Conservation (phyloP, 169 alveolate species). For the Cystoisospora suis region DNA sequence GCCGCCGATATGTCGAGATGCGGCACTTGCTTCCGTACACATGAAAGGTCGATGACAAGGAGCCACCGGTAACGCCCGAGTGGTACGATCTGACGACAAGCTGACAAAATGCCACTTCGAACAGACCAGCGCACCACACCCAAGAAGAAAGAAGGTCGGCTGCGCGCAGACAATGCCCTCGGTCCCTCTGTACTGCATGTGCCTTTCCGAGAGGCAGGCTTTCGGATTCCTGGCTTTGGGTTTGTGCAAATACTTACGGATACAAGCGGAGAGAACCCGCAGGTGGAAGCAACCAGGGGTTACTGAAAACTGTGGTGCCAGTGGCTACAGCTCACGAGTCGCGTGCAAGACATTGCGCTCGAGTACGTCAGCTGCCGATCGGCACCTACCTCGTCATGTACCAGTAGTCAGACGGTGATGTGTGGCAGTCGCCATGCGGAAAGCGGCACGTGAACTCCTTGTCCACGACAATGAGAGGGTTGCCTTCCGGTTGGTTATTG, state of each 20-base stretch:
- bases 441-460: background rate
- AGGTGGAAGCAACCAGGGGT: background rate
- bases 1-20: background rate
- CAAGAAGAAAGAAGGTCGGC: background rate
- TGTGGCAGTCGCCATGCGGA: constrained; percentile 19
- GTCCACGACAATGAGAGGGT: constrained; percentile 21
- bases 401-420: constrained; percentile 20
- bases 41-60: background rate
- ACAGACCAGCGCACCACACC: background rate
- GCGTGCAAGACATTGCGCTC: background rate
- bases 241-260: too few relatives aligned
- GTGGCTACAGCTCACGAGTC: too few relatives aligned
- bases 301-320: background rate
- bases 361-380: too few relatives aligned
- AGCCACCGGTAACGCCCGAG: constrained; percentile 34
- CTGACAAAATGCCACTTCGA: background rate
- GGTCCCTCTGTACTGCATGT: too few relatives aligned
- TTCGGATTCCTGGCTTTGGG: too few relatives aligned
- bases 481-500: too few relatives aligned
- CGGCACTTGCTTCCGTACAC: background rate
- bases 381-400: background rate
- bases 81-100: background rate
- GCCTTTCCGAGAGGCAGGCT: too few relatives aligned
- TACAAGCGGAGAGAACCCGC: too few relatives aligned
- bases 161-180: background rate